Evolutionary conservation across 257 asterid species (phyloP).

Genomic region (Phtheirospermum japonicum): DNA sequence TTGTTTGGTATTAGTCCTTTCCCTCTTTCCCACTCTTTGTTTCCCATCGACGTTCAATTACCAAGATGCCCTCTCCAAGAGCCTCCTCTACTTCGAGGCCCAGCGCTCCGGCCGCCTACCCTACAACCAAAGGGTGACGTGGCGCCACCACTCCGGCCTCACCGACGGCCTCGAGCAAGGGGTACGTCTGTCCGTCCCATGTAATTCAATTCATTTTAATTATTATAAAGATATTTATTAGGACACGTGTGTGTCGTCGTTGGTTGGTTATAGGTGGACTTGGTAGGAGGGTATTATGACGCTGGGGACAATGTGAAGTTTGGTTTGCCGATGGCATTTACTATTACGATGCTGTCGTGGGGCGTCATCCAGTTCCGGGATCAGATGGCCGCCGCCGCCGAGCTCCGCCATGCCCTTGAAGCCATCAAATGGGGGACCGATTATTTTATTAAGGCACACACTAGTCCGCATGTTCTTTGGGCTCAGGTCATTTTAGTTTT

Average conservation of each 20-base stretch:
- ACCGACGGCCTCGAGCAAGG: slow-evolving; percentile 93
- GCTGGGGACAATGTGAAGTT: slow-evolving; percentile 91
- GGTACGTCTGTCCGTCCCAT: too few species aligned
- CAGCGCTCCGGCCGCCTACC: slow-evolving; percentile 97
- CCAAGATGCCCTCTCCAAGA: slow-evolving; percentile 73
- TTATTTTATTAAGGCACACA: slow-evolving; percentile 86
- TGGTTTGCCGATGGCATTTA: slow-evolving; percentile 89
- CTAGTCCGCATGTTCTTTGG: slow-evolving; percentile 76
- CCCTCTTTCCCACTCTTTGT: slow-evolving; percentile 34
- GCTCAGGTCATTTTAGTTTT: slow-evolving; percentile 50
- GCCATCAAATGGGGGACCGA: slow-evolving; percentile 94
- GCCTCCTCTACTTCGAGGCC: slow-evolving; percentile 87
- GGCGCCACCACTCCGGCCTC: slow-evolving; percentile 98
- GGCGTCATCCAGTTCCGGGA: slow-evolving; percentile 54
- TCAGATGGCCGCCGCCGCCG: slow-evolving; percentile 56
- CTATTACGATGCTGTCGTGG: slow-evolving; percentile 82
- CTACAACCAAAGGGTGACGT: slow-evolving; percentile 60
- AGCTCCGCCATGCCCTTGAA: slow-evolving; percentile 64
- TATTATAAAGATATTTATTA: too few species aligned
- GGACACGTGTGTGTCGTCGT: background rate
- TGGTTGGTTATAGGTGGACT: slow-evolving; percentile 52
- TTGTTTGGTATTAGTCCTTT: slow-evolving; percentile 25
- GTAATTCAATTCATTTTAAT: too few species aligned
- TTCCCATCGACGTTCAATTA: slow-evolving; percentile 37
- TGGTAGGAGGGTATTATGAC: slow-evolving; percentile 92